Evolutionary conservation across 768 basidiomycete genomes (phyloP).

Genomic region (Daedalea quercina): DNA sequence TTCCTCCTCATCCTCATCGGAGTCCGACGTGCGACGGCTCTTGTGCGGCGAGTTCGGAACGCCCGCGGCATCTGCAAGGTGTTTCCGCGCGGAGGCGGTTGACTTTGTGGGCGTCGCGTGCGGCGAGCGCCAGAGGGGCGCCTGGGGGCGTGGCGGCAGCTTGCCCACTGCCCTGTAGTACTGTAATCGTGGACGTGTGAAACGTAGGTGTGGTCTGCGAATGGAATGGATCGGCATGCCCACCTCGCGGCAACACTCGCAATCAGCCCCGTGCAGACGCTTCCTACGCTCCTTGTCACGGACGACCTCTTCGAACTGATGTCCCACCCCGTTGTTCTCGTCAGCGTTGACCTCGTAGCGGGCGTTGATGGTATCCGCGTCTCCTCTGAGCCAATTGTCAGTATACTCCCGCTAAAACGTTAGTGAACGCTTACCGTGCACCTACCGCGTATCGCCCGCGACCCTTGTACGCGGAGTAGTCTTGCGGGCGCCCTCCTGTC

Average conservation of each 20-base stretch:
- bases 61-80: background rate
- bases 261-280: conserved; percentile 68
- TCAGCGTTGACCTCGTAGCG: conserved; percentile 59
- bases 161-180: conserved; percentile 77
- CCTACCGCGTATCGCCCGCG: conserved; percentile 12
- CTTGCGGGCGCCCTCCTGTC: background rate
- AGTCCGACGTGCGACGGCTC: background rate
- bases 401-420: conserved; percentile 32
- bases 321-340: conserved; percentile 57
- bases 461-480: conserved; percentile 17
- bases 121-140: conserved; percentile 70
- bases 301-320: conserved; percentile 74
- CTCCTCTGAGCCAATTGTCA: conserved; percentile 36
- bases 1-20: conserved; percentile 5
- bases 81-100: background rate
- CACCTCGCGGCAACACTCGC: conserved; percentile 78
- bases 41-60: background rate
- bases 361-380: conserved; percentile 46
- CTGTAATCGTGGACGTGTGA: conserved; percentile 31
- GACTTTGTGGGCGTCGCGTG: conserved; percentile 15
- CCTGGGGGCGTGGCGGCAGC: conserved; percentile 55
- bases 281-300: conserved; percentile 56
- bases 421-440: conserved; percentile 19
- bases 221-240: conserved; percentile 15
- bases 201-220: background rate